Conservation (phyloP, 345 rosid species). For the Citrus mangshanensis region DNA sequence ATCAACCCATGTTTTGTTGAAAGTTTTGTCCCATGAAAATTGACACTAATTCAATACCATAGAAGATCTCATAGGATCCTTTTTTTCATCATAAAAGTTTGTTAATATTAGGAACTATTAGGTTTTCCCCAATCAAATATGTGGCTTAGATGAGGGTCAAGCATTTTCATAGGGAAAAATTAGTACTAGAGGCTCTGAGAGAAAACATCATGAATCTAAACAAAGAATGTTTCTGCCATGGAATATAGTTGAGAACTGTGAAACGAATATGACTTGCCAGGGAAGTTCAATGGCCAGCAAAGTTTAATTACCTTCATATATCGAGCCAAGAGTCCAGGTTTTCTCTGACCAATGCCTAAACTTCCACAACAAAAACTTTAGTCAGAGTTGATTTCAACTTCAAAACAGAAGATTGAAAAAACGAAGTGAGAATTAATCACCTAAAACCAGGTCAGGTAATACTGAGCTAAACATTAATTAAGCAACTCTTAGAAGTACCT, state of each 20-base stretch:
- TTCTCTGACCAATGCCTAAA: constrained; percentile 28
- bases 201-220: background rate
- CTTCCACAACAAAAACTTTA: constrained; percentile 15
- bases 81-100: background rate
- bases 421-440: background rate
- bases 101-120: background rate
- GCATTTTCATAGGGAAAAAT: background rate
- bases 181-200: background rate
- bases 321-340: constrained; percentile 42
- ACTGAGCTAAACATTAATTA: background rate
- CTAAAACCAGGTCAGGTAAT: background rate
- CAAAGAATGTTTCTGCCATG: background rate
- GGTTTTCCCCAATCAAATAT: background rate
- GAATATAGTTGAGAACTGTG: background rate
- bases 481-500: constrained; percentile 24
- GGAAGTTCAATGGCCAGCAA: background rate
- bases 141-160: background rate
- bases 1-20: background rate
- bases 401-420: background rate
- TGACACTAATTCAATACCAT: background rate
- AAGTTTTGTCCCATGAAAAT: background rate
- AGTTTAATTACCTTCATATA: constrained; percentile 50
- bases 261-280: background rate
- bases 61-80: background rate
- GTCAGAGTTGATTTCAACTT: constrained; percentile 18